A percentile compares a stretch with the other conserved stretches of the same genome.
Conservation (phyloP, 768 basidiomycete species). For the Serendipita indica region DNA sequence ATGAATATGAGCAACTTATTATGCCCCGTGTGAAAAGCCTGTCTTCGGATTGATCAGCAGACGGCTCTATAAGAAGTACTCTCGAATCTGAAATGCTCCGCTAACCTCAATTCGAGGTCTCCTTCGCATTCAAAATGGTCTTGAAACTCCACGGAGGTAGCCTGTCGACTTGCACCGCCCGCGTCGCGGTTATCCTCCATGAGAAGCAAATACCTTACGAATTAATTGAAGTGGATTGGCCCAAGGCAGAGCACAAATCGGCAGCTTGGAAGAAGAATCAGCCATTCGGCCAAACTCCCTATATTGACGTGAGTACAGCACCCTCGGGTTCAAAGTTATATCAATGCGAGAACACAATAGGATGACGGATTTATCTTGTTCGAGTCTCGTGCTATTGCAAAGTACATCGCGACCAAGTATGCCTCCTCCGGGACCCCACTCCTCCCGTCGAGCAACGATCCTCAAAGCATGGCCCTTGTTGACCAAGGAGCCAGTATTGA, state of each 20-base stretch:
- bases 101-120: too few species aligned
- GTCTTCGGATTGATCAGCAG: too few species aligned
- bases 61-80: too few species aligned
- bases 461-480: constrained; percentile 28
- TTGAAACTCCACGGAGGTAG: constrained; percentile 25
- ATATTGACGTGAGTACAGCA: constrained; percentile 27
- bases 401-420: constrained; percentile 45
- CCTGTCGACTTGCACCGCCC: constrained; percentile 34
- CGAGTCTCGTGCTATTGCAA: constrained; percentile 45
- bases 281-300: constrained; percentile 52
- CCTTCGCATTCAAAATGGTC: too few species aligned
- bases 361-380: constrained; percentile 51
- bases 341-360: too few species aligned
- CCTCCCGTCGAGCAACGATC: constrained; percentile 33
- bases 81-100: too few species aligned
- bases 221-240: too few species aligned
- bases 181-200: constrained; percentile 36
- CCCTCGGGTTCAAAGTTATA: neutral
- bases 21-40: too few species aligned
- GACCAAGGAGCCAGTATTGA: constrained; percentile 32
- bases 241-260: constrained; percentile 38
- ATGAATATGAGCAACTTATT: too few species aligned
- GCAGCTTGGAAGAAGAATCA: constrained; percentile 30
- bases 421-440: constrained; percentile 30
- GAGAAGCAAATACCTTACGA: constrained; percentile 48